Evolutionary conservation across 352 stramenopile genomes (phyloP).

Genomic region (Phytopythium litorale): DNA sequence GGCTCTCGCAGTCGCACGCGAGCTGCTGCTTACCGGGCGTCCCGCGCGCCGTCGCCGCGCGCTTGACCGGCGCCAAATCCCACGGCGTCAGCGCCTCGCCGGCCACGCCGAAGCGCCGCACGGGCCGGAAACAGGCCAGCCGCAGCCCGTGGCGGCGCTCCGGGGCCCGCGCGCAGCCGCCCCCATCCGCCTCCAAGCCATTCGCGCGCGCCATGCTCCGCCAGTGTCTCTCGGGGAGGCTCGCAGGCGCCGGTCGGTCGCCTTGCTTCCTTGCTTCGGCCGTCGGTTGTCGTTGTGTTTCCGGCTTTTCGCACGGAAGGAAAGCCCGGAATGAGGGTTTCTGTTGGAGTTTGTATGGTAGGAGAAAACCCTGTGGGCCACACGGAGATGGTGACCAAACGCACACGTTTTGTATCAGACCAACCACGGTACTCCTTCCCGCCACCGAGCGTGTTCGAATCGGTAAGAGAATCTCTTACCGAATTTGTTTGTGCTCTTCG

Average conservation of each 20-base stretch:
- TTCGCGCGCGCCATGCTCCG: not conserved
- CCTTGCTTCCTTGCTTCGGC: no score
- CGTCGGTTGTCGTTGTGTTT: no score
- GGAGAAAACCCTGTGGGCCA: no score
- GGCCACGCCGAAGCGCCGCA: slow-evolving; percentile 38
- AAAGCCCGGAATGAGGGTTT: no score
- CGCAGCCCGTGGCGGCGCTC: slow-evolving; percentile 34
- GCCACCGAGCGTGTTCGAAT: no score
- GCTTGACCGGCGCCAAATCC: not conserved
- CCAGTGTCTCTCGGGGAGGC: not conserved
- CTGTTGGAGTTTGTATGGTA: no score
- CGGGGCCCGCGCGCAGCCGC: not conserved
- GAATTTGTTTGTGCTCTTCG: no score
- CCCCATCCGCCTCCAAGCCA: not conserved
- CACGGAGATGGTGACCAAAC: no score
- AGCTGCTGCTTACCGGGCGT: slow-evolving; percentile 14
- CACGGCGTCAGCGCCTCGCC: not conserved
- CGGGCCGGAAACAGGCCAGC: slow-evolving; percentile 61
- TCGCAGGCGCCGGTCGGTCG: not conserved
- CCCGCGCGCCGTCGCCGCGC: slow-evolving; percentile 2
- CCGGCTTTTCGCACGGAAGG: no score
- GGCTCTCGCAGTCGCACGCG: slow-evolving; percentile 38
- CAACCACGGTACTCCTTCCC: no score
- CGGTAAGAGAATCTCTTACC: no score
- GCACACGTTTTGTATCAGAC: no score